A percentile compares a stretch with the other conserved stretches of the same genome.
Conservation (phyloP, 176 grass and related monocot species). For the bread wheat (Triticum aestivum) region IWGSC_CS_RefSeq_v2.1 NC_057800.1:610304833-610305332, state of each 20-base stretch:
- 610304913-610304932: slow-evolving; percentile 46
- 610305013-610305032: slow-evolving; percentile 48
- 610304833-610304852: slow-evolving; percentile 38
- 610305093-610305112: slow-evolving; percentile 64
- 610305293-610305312: slow-evolving; percentile 37
- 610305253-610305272: slow-evolving; percentile 57
- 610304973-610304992: slow-evolving; percentile 57
- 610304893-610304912: slow-evolving; percentile 39
- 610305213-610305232: slow-evolving; percentile 50
- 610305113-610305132: slow-evolving; percentile 59
- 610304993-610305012: slow-evolving; percentile 36
- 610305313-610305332: slow-evolving; percentile 50
- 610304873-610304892: slow-evolving; percentile 50
- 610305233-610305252: slow-evolving; percentile 49
- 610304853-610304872: slow-evolving; percentile 56
- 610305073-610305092: slow-evolving; percentile 44
- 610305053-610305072: slow-evolving; percentile 44
- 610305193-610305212: slow-evolving; percentile 52
- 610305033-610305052: slow-evolving; percentile 37
- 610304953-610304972: slow-evolving; percentile 52
- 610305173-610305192: slow-evolving; percentile 68
- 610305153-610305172: slow-evolving; percentile 47
- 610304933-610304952: slow-evolving; percentile 50
- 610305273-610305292: slow-evolving; percentile 49
- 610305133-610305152: slow-evolving; percentile 77